A percentile compares a stretch with the other conserved stretches of the same genome.
These are phyloP conservation scores for Aspergillus sp. DNA, from an alignment of 2,329 filamentous ascomycete genomes.

Conservation along the genomic window DNA sequence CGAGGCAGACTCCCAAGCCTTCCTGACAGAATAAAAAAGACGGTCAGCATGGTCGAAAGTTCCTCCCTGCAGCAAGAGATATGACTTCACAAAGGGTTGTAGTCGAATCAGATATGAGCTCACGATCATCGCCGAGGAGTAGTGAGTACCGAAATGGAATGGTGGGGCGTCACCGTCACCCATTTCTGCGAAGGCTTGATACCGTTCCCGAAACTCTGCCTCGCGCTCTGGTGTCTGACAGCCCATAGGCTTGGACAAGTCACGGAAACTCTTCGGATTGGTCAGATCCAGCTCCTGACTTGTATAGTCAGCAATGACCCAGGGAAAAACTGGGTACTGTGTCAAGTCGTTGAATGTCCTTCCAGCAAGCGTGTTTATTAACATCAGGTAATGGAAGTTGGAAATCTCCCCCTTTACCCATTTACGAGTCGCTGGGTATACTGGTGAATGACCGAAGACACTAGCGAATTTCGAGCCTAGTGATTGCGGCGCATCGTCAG, in stretches of 20 bases:
- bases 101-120: conserved; percentile 93
- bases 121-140: conserved; percentile 98
- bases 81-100: conserved; percentile 94
- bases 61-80: conserved; percentile 90
- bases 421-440: conserved; percentile 80
- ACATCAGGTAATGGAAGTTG: conserved; percentile 98
- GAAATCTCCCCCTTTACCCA: conserved; percentile 96
- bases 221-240: conserved; percentile 78
- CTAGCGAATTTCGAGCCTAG: conserved; percentile 88
- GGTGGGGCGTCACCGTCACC: conserved; percentile 72
- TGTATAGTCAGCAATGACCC: conserved; percentile 93
- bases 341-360: conserved; percentile 97
- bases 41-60: conserved; percentile 95
- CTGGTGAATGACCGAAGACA: conserved; percentile 80
- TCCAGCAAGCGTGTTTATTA: conserved; percentile 95
- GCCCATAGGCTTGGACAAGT: conserved; percentile 94
- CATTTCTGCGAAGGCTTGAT: conserved; percentile 86
- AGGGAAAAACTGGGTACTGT: conserved; percentile 97
- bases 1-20: conserved; percentile 88
- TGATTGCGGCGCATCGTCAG: conserved; percentile 62
- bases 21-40: conserved; percentile 88
- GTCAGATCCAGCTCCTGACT: conserved; percentile 87
- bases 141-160: conserved; percentile 98
- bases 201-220: conserved; percentile 77
- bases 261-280: conserved; percentile 81